A percentile compares a stretch with the other conserved stretches of the same genome.
These are phyloP conservation scores for Perkinsus chesapeaki DNA, from an alignment of 169 alveolate genomes.

Conservation along the genomic window DNA sequence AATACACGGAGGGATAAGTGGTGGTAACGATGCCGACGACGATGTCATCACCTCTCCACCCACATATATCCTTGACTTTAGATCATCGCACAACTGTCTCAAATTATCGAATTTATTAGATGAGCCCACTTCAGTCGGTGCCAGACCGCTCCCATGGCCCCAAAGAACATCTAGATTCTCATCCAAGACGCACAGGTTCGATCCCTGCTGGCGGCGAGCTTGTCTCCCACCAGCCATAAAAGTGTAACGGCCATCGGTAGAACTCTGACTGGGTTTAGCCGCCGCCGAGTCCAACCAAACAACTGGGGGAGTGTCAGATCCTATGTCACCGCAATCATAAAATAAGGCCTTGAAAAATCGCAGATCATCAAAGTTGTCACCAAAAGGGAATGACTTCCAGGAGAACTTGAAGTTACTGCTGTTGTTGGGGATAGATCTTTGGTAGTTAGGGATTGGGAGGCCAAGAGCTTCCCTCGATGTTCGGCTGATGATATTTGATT, in stretches of 20 bases:
- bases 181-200: neutral
- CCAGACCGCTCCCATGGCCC: neutral
- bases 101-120: too few relatives aligned
- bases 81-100: neutral
- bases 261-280: neutral
- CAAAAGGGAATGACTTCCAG: neutral
- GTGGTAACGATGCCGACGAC: neutral
- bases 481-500: neutral
- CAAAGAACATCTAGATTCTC: neutral
- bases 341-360: neutral
- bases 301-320: neutral
- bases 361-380: neutral
- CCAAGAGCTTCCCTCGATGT: neutral
- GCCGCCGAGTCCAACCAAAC: neutral
- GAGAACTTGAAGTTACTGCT: neutral
- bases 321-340: neutral
- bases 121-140: neutral
- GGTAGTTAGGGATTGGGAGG: neutral
- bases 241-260: neutral
- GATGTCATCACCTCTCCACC: neutral
- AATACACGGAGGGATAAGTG: neutral
- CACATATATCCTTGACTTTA: too few relatives aligned
- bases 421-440: neutral
- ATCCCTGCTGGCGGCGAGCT: slow-evolving; percentile 1
- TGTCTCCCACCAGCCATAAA: neutral